phyloP scores from a whole-genome alignment of 73 alveolate genomes.

The Tetrahymena elliotti region DNA sequence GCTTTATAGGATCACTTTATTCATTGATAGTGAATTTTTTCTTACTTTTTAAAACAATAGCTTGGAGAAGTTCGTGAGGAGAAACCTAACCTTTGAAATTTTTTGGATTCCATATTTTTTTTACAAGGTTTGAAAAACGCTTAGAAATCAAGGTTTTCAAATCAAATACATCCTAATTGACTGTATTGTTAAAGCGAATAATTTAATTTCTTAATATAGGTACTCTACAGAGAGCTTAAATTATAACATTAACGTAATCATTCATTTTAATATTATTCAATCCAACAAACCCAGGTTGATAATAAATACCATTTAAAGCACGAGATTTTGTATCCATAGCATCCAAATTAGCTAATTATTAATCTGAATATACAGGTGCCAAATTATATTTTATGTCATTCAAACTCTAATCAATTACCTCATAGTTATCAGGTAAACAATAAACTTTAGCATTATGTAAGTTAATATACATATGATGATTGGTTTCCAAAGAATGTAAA shows the following conservation, averaged over 20 bases:
- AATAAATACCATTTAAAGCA: constrained; percentile 76
- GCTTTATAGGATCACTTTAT: constrained; percentile 82
- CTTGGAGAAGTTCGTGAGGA: constrained; percentile 45
- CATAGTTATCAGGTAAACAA: constrained; percentile 94
- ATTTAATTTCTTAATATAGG: constrained; percentile 69
- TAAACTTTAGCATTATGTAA: constrained; percentile 67
- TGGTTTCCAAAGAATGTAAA: constrained; percentile 82
- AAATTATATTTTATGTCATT: constrained; percentile 57
- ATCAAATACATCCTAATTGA: constrained; percentile 50
- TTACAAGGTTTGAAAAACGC: constrained; percentile 79
- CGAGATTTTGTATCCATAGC: constrained; percentile 46
- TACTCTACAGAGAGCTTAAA: constrained; percentile 82
- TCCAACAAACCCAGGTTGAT: constrained; percentile 82
- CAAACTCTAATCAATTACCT: constrained; percentile 78
- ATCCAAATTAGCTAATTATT: constrained; percentile 59
- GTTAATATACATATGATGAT: constrained; percentile 89
- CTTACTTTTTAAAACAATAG: constrained; percentile 49
- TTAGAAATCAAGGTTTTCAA: constrained; percentile 45
- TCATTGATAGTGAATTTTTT: constrained; percentile 59
- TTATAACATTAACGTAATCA: constrained; percentile 88
- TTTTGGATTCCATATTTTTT: constrained; percentile 95
- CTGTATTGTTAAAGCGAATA: constrained; percentile 44
- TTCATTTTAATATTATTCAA: constrained; percentile 87
- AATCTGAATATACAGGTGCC: constrained; percentile 71
- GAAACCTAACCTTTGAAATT: constrained; percentile 88